Percentiles rank a stretch among this genome's conserved stretches.
Evolutionary conservation across 2,329 filamentous ascomycete genomes (phyloP).

Genomic region (Trichophyton equinum): DNA sequence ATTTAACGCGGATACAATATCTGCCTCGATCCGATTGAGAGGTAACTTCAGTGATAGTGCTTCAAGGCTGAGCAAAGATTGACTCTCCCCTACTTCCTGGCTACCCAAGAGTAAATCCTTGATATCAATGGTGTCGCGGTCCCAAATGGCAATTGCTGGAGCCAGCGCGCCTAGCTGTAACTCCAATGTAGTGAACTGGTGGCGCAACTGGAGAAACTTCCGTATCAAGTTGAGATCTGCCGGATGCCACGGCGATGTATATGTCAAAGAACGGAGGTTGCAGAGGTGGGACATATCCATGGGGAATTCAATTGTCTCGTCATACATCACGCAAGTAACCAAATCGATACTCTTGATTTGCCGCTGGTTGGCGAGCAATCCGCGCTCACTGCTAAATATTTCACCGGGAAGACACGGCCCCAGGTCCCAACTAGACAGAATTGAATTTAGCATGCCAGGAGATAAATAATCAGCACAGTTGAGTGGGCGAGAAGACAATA

Average conservation of each 20-base stretch:
- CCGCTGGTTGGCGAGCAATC: background rate
- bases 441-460: background rate
- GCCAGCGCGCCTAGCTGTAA: background rate
- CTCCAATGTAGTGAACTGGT: background rate
- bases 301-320: background rate
- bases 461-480: background rate
- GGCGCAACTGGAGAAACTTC: background rate
- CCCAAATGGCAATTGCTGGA: background rate
- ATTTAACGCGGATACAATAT: background rate
- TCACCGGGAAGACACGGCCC: background rate
- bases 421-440: background rate
- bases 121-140: background rate
- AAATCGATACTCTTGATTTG: background rate
- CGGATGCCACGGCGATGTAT: background rate
- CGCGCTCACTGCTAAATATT: background rate
- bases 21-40: background rate
- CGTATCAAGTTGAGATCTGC: background rate
- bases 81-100: background rate
- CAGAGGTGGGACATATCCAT: background rate
- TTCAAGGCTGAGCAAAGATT: background rate
- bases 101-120: background rate
- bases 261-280: background rate
- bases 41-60: background rate
- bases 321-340: background rate
- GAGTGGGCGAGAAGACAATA: background rate